These are phyloP conservation scores for Crassisporium funariophilum DNA, from an alignment of 768 basidiomycete species.

Conservation along the genomic window DNA sequence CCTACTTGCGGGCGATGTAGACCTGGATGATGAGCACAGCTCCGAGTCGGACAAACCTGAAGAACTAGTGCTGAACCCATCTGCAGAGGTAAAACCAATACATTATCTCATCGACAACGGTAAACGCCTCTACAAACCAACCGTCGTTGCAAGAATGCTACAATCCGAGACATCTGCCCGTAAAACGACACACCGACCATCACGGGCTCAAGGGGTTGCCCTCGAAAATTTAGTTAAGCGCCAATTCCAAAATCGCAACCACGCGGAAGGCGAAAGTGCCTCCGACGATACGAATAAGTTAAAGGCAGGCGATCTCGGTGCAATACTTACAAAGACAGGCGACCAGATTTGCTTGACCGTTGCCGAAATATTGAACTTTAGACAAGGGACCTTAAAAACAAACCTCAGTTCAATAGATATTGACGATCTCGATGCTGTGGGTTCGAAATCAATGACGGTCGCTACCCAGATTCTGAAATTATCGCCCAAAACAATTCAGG, in stretches of 20 bases:
- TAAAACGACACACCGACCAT: conserved; percentile 5
- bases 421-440: conserved; percentile 2
- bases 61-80: background rate
- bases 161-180: background rate
- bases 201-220: conserved; percentile 12
- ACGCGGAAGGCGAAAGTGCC: background rate
- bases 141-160: conserved; percentile 2
- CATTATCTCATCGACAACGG: conserved; percentile 1
- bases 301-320: conserved; percentile 12
- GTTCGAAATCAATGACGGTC: background rate
- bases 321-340: conserved; percentile 2
- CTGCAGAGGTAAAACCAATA: background rate
- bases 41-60: background rate
- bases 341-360: conserved; percentile 9
- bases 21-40: background rate
- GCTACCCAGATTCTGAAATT: conserved; percentile 7
- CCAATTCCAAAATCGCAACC: background rate
- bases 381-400: conserved; percentile 1
- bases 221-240: background rate
- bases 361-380: conserved; percentile 9
- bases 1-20: background rate
- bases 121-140: background rate
- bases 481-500: background rate
- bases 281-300: background rate
- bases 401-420: background rate